Conservation (phyloP, 768 basidiomycete genomes). For the Phlebiopsis flavidoalba region DNA sequence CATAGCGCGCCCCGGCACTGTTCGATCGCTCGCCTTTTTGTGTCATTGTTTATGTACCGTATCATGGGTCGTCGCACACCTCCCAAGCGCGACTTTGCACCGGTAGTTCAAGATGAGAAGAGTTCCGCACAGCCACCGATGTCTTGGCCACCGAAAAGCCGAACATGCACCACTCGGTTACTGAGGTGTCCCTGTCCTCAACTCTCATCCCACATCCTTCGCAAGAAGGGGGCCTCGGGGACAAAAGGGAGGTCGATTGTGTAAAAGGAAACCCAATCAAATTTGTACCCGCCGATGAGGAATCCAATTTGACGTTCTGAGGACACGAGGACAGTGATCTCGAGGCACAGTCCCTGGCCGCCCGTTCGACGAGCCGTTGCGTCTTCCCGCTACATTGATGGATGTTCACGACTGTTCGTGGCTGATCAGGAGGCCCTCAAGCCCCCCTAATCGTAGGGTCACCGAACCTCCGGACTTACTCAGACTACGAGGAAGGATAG, state of each 20-base stretch:
- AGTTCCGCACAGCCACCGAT: conserved; percentile 10
- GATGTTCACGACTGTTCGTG: conserved; percentile 8
- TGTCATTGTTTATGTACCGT: conserved; percentile 50
- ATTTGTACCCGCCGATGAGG: conserved; percentile 36
- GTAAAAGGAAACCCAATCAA: conserved; percentile 14
- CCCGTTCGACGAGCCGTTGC: conserved; percentile 15
- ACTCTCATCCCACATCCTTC: conserved; percentile 6
- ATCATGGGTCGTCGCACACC: conserved; percentile 35
- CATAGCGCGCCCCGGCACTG: conserved; percentile 51
- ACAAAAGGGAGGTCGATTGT: background rate
- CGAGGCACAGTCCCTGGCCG: conserved; percentile 10
- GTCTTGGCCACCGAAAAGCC: conserved; percentile 7
- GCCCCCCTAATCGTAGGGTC: conserved; percentile 12
- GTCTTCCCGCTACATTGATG: conserved; percentile 20
- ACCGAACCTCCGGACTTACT: conserved; percentile 21
- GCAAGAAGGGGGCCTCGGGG: conserved; percentile 1
- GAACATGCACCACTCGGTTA: too few species aligned
- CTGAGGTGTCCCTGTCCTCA: background rate
- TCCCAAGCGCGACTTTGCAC: conserved; percentile 8
- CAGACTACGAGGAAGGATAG: conserved; percentile 30
- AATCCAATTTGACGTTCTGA: conserved; percentile 38
- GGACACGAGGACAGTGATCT: conserved; percentile 44
- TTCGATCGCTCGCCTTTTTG: conserved; percentile 54
- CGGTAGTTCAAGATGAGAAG: conserved; percentile 19
- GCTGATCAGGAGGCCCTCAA: conserved; percentile 7